Evolutionary conservation across 2,329 filamentous ascomycete species (phyloP).

Genomic region (Pseudofabraea citricarpa): DNA sequence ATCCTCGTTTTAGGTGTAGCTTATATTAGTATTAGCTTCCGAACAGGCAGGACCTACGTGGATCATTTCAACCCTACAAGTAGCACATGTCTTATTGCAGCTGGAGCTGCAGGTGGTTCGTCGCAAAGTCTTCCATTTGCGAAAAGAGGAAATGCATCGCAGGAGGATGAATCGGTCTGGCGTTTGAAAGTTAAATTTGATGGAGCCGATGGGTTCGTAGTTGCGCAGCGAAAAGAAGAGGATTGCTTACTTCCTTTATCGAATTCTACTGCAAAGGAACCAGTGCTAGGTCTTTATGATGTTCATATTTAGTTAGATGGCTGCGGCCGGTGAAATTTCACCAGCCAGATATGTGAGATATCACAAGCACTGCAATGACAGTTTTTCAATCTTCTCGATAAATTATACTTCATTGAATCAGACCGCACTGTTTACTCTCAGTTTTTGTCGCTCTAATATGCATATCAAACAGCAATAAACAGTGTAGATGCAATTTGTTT

Average conservation of each 20-base stretch:
- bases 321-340: too few species aligned
- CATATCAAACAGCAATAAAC: too few species aligned
- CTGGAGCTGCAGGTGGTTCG: neutral
- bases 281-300: neutral
- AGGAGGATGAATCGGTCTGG: neutral
- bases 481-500: too few species aligned
- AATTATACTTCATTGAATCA: too few species aligned
- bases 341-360: too few species aligned
- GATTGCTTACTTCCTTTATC: neutral
- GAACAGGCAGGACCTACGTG: neutral
- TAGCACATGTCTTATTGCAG: neutral
- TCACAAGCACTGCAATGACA: too few species aligned
- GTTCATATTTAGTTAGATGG: too few species aligned
- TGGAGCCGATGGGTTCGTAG: neutral
- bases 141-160: neutral
- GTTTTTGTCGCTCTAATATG: too few species aligned
- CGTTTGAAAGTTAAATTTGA: neutral
- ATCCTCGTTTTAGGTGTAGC: neutral
- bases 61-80: neutral
- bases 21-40: neutral
- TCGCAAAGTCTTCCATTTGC: neutral
- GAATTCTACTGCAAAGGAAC: neutral
- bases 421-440: too few species aligned
- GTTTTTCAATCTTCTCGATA: too few species aligned
- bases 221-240: neutral